Conservation (phyloP, 202 grass and related monocot genomes). For the Elaeis oleifera region DNA sequence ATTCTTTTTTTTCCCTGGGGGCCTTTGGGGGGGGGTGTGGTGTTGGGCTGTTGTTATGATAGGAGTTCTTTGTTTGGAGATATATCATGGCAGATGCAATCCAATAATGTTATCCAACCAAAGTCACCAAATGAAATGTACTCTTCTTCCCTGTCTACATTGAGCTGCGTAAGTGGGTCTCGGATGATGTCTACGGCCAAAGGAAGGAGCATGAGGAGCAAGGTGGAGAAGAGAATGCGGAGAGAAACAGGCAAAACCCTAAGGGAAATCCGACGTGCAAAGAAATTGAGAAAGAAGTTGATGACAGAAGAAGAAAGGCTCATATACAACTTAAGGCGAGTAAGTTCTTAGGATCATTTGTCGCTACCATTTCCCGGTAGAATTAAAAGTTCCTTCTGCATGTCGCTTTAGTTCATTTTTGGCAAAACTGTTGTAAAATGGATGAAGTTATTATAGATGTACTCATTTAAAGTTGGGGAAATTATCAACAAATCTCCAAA, state of each 20-base stretch:
- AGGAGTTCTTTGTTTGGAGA: conserved; percentile 5
- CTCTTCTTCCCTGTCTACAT: neutral
- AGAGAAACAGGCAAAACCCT: conserved; percentile 87
- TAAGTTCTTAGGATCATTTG: conserved; percentile 6
- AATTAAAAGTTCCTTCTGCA: too few species aligned
- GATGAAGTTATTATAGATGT: too few species aligned
- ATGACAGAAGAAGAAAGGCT: conserved; percentile 95
- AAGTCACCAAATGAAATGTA: neutral
- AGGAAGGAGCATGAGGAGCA: conserved; percentile 85
- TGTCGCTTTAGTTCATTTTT: too few species aligned
- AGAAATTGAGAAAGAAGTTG: conserved; percentile 89
- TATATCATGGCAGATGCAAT: neutral
- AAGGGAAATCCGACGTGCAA: conserved; percentile 68
- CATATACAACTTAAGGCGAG: conserved; percentile 79
- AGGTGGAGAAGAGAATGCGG: conserved; percentile 87
- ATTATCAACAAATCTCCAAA: too few species aligned
- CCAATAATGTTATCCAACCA: conserved; percentile 1
- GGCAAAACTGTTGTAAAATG: too few species aligned
- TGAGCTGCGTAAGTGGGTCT: conserved; percentile 4
- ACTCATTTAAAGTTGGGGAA: too few species aligned
- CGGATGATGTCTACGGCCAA: conserved; percentile 74
- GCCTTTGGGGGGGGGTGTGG: too few species aligned
- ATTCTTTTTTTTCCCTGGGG: neutral
- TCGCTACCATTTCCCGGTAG: too few species aligned
- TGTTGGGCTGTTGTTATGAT: neutral